Evolutionary conservation across 768 basidiomycete species (phyloP), one percentile per base, ranked within the genome.

Genomic region (Rickenella mellea): DNA sequence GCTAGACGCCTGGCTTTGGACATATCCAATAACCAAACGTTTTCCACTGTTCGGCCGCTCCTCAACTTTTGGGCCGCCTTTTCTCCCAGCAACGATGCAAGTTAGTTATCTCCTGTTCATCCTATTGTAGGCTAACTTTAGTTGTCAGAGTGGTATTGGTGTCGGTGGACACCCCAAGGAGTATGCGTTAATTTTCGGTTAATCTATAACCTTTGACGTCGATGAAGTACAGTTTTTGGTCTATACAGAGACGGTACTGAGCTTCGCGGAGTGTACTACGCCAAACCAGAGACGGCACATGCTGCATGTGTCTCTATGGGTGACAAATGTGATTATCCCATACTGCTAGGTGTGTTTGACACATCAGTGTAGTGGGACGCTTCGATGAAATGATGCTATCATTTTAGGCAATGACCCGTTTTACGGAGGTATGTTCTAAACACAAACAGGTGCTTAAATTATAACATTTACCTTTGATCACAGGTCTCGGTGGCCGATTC

Each of bases 21-120:
- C 53, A 66, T 88, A 26, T 78, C 84, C 2, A 60, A 69, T 22
- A 85, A 85, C 52, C 79, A 83, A 48, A 86, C 85, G 0, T 87
- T 86, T 56, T 69, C 79, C 47, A 78, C 82, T 0, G 83, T 89
- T 15, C 74, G 73, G 50, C 83, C 83, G 2, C 62, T 87, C 35
- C 60, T 88, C 48, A 88, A 87, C 54, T 84, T 87, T 49, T 89
- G 83, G 82, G 84, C 80, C 5, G 81, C 80, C 0, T 87, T 84
- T 49, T 66, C 80, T 15, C 77, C 85, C 1, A 87, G 85, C 55
- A 69, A 69, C 46, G 81, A 86, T 68, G 86, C 81, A 27, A 12
- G 50, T 45, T 12, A 44, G 25, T 21, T 21, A n/a, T 25, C 1
- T 5, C 40, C 31, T 32, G 28, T 21, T 17, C 4, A 3, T 42